Evolutionary conservation across 305 asterid species (phyloP), one percentile per base, ranked within the genome.

Genomic region (Fraxinus angustifolia): DNA sequence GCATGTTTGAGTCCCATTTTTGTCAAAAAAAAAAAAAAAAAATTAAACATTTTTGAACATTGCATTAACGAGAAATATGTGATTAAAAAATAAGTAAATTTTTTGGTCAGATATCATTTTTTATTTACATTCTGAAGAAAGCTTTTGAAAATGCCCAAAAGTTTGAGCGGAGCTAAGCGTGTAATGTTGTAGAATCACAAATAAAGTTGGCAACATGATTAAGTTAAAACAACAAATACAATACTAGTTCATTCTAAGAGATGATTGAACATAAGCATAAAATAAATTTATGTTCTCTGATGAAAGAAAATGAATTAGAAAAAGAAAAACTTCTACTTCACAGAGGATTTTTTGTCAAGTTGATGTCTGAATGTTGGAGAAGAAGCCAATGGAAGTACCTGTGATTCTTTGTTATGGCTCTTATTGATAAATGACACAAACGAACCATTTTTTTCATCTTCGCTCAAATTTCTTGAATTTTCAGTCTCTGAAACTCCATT

Each of bases 371-470:
- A 75, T 36, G 73, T 68, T 38, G 92, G 92, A 77, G 86, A 86
- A 82, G 90, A 87, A 83, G 85, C 45, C 84, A 89, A 23, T 48
- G 90, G 85, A 53, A 89, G 82, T 53, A 89, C 88, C 92, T 86
- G 90, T 58, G 87, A 83, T 42, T 86, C 89, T 56, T 58, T 58
- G 70, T 19, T 58, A 58, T 83, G 81, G 72, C 78, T 86, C 81
- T 76, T 65, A 67, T 80, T 77, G 77, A 77, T 50, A 45, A 86
- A 35, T 76, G 76, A 75, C 75, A 67, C 83, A 82, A 75, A 78
- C 26, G 85, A 83, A 28, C 36, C 86, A 26, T 77, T 10, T 33
- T 82, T 82, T 10, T 67, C 87, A 2, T 76, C 86, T 45, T 87
- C 70, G 10, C 30, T 58, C 31, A 58, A 58, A 58, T 17, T 58